Base-by-base conservation (phyloP, 805 yeast species). In the fission yeast (Schizosaccharomyces pombe) region DNA sequence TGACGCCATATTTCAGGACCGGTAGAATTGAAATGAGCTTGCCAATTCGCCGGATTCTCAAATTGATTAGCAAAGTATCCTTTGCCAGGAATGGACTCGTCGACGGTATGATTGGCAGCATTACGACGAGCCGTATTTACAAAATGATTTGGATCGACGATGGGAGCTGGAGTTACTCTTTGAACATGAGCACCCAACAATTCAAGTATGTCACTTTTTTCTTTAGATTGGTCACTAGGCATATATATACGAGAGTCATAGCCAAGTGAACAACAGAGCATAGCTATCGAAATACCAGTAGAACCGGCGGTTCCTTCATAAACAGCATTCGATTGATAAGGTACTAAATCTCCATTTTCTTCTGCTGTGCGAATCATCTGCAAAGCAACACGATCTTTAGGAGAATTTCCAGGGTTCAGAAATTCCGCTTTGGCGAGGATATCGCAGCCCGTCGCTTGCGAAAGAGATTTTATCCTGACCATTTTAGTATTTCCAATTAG, bases 221-320 rank as follows among this genome's bases (percentile, higher is more conserved):
- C 98, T 1, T 70, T 70, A 0, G 94, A 80, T 0, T 97, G 91
- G 62, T 89, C 98, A 63, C 86, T 91, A 0, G 97, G 97, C 6
- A 91, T 70, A 53, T 93, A 87, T n/a, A 89, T 91, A 62, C 86
- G 95, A 0, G 95, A 83, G 22, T 75, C 77, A 64, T 87, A 87
- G 0, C 98, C 98, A 54, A 83, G 65, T 0, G 95, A 82, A 60
- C 85, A 78, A 58, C 94, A 84, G n/a, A 91, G 72, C 66, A 86
- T 77, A 0, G 96, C 95, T 60, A 89, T 75, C 1, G 95, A 84
- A 11, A 91, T 91, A 2, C 98, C 98, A 0, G 98, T 89, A 0
- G 96, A 86, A 0, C 98, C 98, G 9, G 91, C 80, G 0, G 98
- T 91, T 5, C 98, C 98, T 68, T 89, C 98, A 65, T 79, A 86